Conservation (phyloP, 1,284 basidiomycete species). For the Neonothopanus nambi region DNA sequence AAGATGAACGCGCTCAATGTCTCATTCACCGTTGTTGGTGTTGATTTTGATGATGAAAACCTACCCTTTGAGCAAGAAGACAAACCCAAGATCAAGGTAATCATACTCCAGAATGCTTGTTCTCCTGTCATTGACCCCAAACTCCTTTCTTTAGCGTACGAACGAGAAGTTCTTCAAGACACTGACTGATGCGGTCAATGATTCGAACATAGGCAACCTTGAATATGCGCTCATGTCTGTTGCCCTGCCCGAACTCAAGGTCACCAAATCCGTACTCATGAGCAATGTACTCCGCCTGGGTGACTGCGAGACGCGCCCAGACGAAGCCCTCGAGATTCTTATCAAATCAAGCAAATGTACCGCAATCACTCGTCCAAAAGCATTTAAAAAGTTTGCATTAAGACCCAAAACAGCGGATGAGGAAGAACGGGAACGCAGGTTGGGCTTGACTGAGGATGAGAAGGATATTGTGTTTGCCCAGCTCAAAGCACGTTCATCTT, state of each 20-base stretch:
- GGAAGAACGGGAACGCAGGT: constrained; percentile 30
- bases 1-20: constrained; percentile 68
- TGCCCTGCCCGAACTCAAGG: constrained; percentile 67
- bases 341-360: constrained; percentile 87
- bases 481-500: constrained; percentile 59
- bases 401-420: constrained; percentile 30
- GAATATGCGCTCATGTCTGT: constrained; percentile 70
- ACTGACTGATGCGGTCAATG: constrained; percentile 46
- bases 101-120: too few species aligned
- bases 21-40: constrained; percentile 68
- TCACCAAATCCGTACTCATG: constrained; percentile 65
- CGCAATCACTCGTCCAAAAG: constrained; percentile 67
- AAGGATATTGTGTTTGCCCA: constrained; percentile 49
- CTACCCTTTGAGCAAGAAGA: constrained; percentile 62
- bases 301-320: constrained; percentile 60
- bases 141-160: constrained; percentile 45
- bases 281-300: constrained; percentile 75
- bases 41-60: constrained; percentile 84
- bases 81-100: constrained; percentile 73
- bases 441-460: constrained; percentile 29
- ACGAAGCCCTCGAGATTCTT: constrained; percentile 74
- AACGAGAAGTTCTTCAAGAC: constrained; percentile 80
- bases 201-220: constrained; percentile 68
- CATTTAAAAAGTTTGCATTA: constrained; percentile 80
- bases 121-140: neutral